Base-by-base conservation (phyloP, 1,284 basidiomycete species). In the Melampsora abietis-canadensis region DNA sequence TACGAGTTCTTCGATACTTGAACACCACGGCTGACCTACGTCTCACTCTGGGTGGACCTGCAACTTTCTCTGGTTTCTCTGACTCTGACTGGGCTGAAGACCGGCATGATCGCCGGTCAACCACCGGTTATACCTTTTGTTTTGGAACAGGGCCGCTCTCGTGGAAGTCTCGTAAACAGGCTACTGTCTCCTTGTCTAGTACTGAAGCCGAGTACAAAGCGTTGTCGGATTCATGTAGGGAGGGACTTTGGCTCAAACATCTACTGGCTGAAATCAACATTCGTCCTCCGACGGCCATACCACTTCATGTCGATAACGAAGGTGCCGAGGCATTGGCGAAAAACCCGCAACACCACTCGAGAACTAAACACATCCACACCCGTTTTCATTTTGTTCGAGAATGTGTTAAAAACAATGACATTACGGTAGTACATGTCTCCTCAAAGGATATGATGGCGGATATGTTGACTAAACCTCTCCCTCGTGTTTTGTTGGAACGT, bases 101-200 rank as follows among this genome's bases (percentile, higher is more conserved):
- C 44, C 4, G 63, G 4, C 31, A 65, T 5, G 63, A 65, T 40
- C 2, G 63, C 4, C 5, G 19, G 27, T 68, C 67, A 14, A 68
- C 48, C 7, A 44, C 24, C 31, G 57, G 48, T 8, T 68, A 68
- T 44, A 60, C 67, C 27, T 68, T 19, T 59, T 54, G 19, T 5
- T 3, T 68, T n/a, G 67, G 67, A 6, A 34, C 37, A 12, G 67
- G 67, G 1, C 14, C 67, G 7, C 57, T 68, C 12, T 68, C 67
- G 14, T 68, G 67, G 67, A 68, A 68, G 5, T 59, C 51, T 10
- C 10, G 67, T 10, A 68, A 68, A 30, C 67, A 68, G 21, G 44
- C 31, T 3, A 68, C 67, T 10, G 24, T 44, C 4, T 68, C 65
- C 4, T n/a, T 62, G 47, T n/a, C n/a, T n/a, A n/a, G n/a, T n/a